Evolutionary conservation across 169 alveolate species (phyloP).

Genomic region (Plasmodium vivax): DNA sequence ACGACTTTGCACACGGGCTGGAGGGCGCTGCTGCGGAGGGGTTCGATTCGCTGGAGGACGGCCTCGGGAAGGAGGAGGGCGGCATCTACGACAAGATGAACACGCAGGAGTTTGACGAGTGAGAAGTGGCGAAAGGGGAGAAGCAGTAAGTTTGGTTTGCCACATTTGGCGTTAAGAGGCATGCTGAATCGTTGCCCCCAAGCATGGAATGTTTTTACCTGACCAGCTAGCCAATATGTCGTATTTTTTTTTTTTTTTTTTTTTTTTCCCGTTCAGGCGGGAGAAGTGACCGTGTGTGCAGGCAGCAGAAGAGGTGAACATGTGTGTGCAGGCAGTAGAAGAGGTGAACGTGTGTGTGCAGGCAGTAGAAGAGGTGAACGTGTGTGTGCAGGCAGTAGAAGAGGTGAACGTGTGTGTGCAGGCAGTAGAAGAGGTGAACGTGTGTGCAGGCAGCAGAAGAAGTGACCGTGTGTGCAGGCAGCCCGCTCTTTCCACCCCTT

Average conservation of each 20-base stretch:
- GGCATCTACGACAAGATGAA: conserved; percentile 69
- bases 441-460: neutral
- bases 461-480: neutral
- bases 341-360: too few species aligned
- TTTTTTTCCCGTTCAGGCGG: neutral
- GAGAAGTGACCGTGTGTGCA: neutral
- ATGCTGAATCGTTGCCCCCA: neutral
- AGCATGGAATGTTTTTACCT: neutral
- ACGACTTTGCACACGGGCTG: neutral
- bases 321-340: too few species aligned
- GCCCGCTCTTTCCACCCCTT: neutral
- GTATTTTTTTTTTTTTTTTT: neutral
- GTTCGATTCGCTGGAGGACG: neutral
- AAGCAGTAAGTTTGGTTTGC: neutral
- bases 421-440: neutral
- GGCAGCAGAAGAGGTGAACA: too few species aligned
- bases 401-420: too few species aligned
- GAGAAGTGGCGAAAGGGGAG: neutral
- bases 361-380: too few species aligned
- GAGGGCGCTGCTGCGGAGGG: conserved; percentile 4
- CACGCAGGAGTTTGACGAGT: conserved; percentile 61
- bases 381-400: too few species aligned
- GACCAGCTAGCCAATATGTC: neutral
- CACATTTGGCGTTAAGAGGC: neutral
- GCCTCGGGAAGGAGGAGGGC: conserved; percentile 45